Evolutionary conservation across 768 basidiomycete genomes (phyloP).

Genomic region (Amanita polypyramis): DNA sequence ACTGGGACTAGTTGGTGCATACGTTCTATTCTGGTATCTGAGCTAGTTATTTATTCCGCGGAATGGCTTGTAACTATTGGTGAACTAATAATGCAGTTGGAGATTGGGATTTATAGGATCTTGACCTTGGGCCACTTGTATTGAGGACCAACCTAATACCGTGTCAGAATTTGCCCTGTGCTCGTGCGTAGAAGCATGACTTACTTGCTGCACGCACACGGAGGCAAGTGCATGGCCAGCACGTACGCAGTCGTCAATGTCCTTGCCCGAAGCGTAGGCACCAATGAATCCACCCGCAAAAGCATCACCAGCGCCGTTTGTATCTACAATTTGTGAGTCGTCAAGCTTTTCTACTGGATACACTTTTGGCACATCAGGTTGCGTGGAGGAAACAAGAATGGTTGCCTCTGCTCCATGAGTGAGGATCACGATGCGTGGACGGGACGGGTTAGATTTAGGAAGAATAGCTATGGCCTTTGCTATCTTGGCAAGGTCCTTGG

Average conservation of each 20-base stretch:
- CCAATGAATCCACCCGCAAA: conserved; percentile 96
- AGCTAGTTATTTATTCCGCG: conserved; percentile 14
- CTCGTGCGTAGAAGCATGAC: conserved; percentile 9
- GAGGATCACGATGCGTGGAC: conserved; percentile 77
- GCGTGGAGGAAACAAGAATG: conserved; percentile 53
- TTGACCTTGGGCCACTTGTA: conserved; percentile 43
- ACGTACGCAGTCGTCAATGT: conserved; percentile 64
- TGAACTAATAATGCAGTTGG: not conserved
- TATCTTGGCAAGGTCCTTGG: conserved; percentile 55
- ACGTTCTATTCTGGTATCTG: conserved; percentile 47
- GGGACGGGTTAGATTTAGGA: conserved; percentile 65
- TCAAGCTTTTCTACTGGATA: conserved; percentile 49
- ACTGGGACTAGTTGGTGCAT: conserved; percentile 51
- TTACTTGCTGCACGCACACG: conserved; percentile 76
- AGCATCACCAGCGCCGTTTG: conserved; percentile 96
- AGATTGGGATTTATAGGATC: conserved; percentile 18
- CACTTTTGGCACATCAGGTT: conserved; percentile 42
- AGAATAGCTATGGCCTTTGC: conserved; percentile 68
- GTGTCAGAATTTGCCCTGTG: not conserved
- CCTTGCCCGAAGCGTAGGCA: conserved; percentile 71
- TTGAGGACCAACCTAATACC: conserved; percentile 35
- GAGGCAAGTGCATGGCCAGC: conserved; percentile 80
- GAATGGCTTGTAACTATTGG: not conserved
- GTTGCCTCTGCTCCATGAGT: conserved; percentile 85
- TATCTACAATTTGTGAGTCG: conserved; percentile 76